Base-by-base conservation (phyloP, 78 protist genomes). In the Chrysochromulina tobinii region DNA sequence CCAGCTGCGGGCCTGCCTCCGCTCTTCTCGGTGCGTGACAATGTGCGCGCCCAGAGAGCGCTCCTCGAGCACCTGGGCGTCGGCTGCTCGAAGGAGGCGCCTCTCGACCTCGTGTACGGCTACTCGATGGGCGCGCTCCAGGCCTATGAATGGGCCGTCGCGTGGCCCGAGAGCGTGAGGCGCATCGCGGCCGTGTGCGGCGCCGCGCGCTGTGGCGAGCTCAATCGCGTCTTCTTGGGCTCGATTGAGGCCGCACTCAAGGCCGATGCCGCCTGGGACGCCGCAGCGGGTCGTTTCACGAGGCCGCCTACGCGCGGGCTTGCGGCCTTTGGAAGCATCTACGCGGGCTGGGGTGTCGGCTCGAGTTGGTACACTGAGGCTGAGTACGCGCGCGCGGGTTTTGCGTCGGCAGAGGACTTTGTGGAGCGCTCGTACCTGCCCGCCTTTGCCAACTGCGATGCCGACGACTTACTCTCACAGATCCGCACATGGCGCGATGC, bases 321-420 rank as follows among this genome's bases (percentile, higher is more conserved):
- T 21, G 21, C 38, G 9, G 89, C 89, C 15, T 85, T 85, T 3
- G 89, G 51, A 23, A 3, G 23, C 89, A 50, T 85, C 89, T 85
- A 85, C 73, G 89, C 89, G 9, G 89, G 89, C 11, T 85, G 89
- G 89, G 89, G 89, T 75, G 89, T 85, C 3, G 89, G 89, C 59
- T 55, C 38, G n/a, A 59, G 2, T n/a, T 85, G 89, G 89, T 85
- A 85, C 89, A 12, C 5, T 2, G 12, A 58, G 38, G 17, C 27
- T 20, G 23, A 1, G 23, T 85, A 61, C 73, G 12, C 11, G 48
- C 5, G 21, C 21, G 89, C 89, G 57, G 88, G 88, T 12, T 81
- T 9, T 18, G 27, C 67, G 64, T 57, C 53, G 5, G 88, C 88
- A 69, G 25, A 20, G 57, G 88, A 57, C 53, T 81, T 81, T 12